Evolutionary conservation across 345 rosid species (phyloP).

Genomic region (Bruguiera parviflora): DNA sequence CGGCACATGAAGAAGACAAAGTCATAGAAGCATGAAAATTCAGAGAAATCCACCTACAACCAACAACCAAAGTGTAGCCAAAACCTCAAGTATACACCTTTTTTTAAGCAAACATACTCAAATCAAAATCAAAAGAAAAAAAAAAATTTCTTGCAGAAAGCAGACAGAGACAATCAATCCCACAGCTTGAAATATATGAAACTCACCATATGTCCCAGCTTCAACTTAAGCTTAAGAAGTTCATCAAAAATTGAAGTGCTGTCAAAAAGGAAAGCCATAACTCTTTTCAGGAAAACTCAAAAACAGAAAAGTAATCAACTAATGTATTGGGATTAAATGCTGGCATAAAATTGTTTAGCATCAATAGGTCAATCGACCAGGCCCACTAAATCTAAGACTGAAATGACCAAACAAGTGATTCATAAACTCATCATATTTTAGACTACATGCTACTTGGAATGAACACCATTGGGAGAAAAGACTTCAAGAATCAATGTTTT

Average conservation of each 20-base stretch:
- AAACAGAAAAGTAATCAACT: background rate
- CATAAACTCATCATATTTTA: background rate
- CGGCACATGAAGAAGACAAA: constrained; percentile 96
- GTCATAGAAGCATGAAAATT: constrained; percentile 78
- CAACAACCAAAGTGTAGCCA: background rate
- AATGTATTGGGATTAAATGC: background rate
- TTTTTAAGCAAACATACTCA: background rate
- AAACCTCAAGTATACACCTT: no score
- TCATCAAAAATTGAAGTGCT: constrained; percentile 69
- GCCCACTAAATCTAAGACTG: no score
- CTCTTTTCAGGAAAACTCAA: constrained; percentile 1
- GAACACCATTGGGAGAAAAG: background rate
- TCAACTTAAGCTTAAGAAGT: constrained; percentile 68
- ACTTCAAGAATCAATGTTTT: background rate
- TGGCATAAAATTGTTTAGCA: background rate
- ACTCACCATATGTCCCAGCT: constrained; percentile 62
- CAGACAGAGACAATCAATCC: background rate
- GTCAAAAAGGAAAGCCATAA: constrained; percentile 21
- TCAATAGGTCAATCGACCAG: background rate
- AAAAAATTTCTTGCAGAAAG: background rate
- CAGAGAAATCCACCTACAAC: constrained; percentile 64
- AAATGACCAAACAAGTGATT: background rate
- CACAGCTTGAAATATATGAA: constrained; percentile 1
- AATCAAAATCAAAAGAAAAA: background rate
- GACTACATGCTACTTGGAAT: background rate